Evolutionary conservation across 352 stramenopile genomes (phyloP).

Genomic region (Phytophthora litchii): DNA sequence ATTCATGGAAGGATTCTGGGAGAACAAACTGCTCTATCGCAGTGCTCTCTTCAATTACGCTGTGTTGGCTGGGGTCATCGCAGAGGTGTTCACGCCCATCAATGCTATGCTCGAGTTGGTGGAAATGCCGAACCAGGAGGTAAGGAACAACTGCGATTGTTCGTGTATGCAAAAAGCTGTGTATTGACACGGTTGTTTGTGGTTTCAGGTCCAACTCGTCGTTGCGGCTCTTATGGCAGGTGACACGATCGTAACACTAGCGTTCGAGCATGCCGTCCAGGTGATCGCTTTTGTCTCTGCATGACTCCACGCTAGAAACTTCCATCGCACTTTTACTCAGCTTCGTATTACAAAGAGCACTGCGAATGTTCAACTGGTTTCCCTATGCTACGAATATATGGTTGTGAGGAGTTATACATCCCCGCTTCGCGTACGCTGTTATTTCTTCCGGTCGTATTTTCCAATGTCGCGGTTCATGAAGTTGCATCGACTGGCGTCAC

Average conservation of each 20-base stretch:
- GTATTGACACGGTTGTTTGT: constrained; percentile 9
- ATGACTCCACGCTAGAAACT: constrained; percentile 5
- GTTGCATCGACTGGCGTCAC: no score
- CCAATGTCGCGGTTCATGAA: no score
- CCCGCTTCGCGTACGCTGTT: no score
- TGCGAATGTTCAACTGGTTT: no score
- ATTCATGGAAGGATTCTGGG: constrained; percentile 98
- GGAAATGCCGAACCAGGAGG: constrained; percentile 79
- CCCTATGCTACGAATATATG: no score
- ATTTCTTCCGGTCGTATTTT: no score
- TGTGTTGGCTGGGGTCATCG: constrained; percentile 90
- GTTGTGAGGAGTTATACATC: no score
- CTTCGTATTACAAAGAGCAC: no score
- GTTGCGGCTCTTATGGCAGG: constrained; percentile 60
- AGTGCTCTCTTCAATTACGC: constrained; percentile 83
- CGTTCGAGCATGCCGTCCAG: constrained; percentile 48
- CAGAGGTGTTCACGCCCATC: constrained; percentile 87
- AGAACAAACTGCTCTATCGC: constrained; percentile 95
- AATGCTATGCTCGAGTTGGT: constrained; percentile 92
- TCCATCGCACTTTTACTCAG: no score
- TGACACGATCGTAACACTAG: constrained; percentile 57
- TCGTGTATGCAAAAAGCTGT: background rate
- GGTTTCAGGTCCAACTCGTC: constrained; percentile 43
- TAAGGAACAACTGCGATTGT: constrained; percentile 4
- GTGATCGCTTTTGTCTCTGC: constrained; percentile 29